Conservation (phyloP, 345 rosid species). For the Mercurialis annua region DNA sequence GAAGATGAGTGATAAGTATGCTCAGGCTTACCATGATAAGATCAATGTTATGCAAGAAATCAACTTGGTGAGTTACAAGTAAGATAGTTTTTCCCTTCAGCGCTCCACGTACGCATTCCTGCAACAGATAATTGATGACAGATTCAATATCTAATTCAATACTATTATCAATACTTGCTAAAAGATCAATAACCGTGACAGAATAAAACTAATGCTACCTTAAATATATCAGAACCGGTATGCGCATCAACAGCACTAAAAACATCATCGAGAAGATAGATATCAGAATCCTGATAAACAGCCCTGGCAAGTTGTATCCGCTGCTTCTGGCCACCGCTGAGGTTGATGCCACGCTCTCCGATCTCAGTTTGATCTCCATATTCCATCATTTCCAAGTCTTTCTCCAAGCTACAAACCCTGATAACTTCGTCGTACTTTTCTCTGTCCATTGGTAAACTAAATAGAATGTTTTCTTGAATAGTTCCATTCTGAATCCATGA, state of each 20-base stretch:
- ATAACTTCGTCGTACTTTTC: constrained; percentile 59
- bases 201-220: constrained; percentile 38
- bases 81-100: constrained; percentile 76
- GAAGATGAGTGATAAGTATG: background rate
- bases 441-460: constrained; percentile 72
- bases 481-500: constrained; percentile 96
- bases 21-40: constrained; percentile 55
- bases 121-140: constrained; percentile 18
- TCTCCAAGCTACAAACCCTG: constrained; percentile 74
- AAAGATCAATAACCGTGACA: too few relatives aligned
- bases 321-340: constrained; percentile 98
- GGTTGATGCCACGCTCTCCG: constrained; percentile 95
- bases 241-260: constrained; percentile 98
- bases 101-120: constrained; percentile 92
- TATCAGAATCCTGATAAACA: constrained; percentile 84
- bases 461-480: constrained; percentile 76
- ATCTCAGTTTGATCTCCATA: constrained; percentile 91
- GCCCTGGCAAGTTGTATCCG: constrained; percentile 92
- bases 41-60: constrained; percentile 85
- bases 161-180: background rate
- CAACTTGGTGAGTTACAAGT: constrained; percentile 95
- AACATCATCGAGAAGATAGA: constrained; percentile 87
- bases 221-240: constrained; percentile 86
- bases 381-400: constrained; percentile 94
- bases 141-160: background rate